Conservation (phyloP, 1,139 yeast species). For the Saccharomyces hybrid region DNA sequence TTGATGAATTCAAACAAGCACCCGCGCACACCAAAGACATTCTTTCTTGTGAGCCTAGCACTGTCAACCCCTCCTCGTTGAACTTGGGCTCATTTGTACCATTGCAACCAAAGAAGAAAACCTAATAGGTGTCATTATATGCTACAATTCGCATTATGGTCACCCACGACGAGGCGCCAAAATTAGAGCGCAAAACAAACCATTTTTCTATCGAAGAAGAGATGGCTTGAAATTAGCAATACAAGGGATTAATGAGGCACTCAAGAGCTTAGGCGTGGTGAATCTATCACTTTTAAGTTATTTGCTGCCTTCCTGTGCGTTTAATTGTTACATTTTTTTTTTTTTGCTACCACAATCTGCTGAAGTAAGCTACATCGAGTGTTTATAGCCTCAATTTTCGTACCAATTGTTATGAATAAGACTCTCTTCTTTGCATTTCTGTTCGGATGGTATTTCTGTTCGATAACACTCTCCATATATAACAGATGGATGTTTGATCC, state of each 20-base stretch:
- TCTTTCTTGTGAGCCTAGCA: background rate
- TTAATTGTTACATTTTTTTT: background rate
- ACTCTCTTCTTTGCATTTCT: conserved; percentile 15
- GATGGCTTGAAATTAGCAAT: background rate
- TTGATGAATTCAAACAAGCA: conserved; percentile 6
- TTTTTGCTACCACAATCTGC: background rate
- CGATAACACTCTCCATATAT: conserved; percentile 74
- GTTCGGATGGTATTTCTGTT: conserved; percentile 47
- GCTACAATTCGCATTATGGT: background rate
- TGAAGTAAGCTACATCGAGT: conserved; percentile 3
- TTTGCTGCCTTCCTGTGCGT: background rate
- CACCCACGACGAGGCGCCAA: conserved; percentile 1
- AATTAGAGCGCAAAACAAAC: background rate
- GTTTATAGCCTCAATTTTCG: background rate
- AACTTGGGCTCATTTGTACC: conserved; percentile 22
- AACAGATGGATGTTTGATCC: conserved; percentile 95
- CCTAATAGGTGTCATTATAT: background rate
- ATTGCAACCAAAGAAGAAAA: conserved; percentile 22
- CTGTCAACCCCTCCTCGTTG: background rate
- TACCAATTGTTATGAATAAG: background rate
- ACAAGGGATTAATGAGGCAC: background rate
- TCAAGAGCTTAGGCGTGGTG: background rate
- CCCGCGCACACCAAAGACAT: background rate
- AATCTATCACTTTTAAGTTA: background rate
- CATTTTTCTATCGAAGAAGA: background rate